Evolutionary conservation across 768 basidiomycete species (phyloP).

Genomic region (Boletus rubescentipes): DNA sequence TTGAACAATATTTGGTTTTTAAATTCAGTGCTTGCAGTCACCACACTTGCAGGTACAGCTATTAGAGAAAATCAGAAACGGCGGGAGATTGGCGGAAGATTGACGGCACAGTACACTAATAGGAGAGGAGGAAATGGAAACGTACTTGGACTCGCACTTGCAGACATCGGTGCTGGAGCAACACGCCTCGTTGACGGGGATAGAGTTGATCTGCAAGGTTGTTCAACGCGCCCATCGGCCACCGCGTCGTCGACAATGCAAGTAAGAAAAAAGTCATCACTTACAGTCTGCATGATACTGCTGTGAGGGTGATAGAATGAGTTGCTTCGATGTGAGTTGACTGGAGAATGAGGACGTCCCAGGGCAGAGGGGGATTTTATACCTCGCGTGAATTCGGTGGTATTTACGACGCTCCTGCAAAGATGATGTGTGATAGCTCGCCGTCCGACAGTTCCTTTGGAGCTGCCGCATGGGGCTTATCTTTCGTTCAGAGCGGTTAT

Average conservation of each 20-base stretch:
- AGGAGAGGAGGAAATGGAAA: not conserved
- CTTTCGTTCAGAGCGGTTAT: not conserved
- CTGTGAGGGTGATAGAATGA: not conserved
- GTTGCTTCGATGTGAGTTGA: not conserved
- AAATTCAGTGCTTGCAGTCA: slow-evolving; percentile 20
- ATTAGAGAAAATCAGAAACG: too few species aligned
- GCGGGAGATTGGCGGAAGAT: not conserved
- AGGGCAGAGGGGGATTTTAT: not conserved
- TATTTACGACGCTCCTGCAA: not conserved
- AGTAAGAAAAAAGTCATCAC: not conserved
- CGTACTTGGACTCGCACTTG: slow-evolving; percentile 13
- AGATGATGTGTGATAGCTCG: not conserved
- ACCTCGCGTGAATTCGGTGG: not conserved
- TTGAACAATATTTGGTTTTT: too few species aligned
- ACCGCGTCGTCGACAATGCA: not conserved
- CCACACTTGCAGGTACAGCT: slow-evolving; percentile 21
- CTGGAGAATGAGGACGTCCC: not conserved
- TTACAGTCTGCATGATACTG: slow-evolving; percentile 15
- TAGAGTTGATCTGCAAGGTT: slow-evolving; percentile 2
- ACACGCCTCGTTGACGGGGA: slow-evolving; percentile 23
- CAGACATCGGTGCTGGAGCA: slow-evolving; percentile 9
- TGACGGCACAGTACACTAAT: not conserved
- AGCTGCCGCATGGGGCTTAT: too few species aligned
- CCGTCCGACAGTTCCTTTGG: too few species aligned
- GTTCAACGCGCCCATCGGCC: not conserved